Percentiles rank a stretch among this genome's conserved stretches.
These are phyloP conservation scores for Xerocomus minutiporus DNA, from an alignment of 1,284 basidiomycete genomes.

Conservation along the genomic window DNA sequence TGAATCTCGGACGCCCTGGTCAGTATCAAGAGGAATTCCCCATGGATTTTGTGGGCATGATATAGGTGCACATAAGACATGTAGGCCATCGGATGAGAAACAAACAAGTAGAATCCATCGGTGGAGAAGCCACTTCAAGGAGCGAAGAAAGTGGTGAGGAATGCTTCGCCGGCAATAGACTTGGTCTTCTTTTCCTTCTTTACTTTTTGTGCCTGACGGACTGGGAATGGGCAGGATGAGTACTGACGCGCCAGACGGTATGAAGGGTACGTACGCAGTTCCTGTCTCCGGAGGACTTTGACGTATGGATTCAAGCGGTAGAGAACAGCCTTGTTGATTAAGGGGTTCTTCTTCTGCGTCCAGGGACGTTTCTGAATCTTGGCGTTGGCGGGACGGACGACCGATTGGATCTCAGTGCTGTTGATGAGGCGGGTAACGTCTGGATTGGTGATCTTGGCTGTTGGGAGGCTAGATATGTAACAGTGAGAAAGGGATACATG, in stretches of 20 bases:
- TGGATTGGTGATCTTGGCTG: slow-evolving; percentile 95
- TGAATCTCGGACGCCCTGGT: neutral
- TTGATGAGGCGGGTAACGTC: slow-evolving; percentile 99
- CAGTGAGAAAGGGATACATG: neutral
- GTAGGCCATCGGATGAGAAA: slow-evolving; percentile 5
- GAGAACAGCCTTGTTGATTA: slow-evolving; percentile 92
- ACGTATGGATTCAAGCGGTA: slow-evolving; percentile 99
- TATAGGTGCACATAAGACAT: slow-evolving; percentile 16
- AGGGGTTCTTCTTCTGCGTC: slow-evolving; percentile 99
- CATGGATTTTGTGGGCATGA: slow-evolving; percentile 15
- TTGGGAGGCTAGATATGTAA: slow-evolving; percentile 62
- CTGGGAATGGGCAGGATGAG: slow-evolving; percentile 35
- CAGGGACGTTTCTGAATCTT: slow-evolving; percentile 88
- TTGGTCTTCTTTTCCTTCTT: slow-evolving; percentile 65
- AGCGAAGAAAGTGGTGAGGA: slow-evolving; percentile 84
- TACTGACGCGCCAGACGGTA: neutral
- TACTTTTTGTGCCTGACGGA: slow-evolving; percentile 67
- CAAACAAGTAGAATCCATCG: neutral
- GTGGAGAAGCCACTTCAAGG: slow-evolving; percentile 48
- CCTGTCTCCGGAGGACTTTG: slow-evolving; percentile 86
- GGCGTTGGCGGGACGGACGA: slow-evolving; percentile 83
- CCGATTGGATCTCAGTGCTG: slow-evolving; percentile 93
- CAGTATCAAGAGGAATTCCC: neutral
- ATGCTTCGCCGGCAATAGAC: slow-evolving; percentile 75
- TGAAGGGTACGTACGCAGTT: slow-evolving; percentile 62